Evolutionary conservation across 257 asterid species (phyloP).

Genomic region (Rehmannia glutinosa): DNA sequence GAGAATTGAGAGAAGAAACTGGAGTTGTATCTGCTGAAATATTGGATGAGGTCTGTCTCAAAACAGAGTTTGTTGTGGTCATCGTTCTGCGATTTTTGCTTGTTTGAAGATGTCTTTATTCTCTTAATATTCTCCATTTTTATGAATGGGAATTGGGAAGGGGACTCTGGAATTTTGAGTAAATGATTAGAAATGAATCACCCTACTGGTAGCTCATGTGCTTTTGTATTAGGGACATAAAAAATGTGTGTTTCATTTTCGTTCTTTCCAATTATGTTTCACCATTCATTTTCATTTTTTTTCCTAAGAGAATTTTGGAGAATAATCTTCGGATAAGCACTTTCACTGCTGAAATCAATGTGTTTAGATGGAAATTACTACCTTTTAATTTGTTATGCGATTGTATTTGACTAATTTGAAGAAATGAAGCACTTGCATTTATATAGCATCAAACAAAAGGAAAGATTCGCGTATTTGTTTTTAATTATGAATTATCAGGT

Average conservation of each 20-base stretch:
- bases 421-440: background rate
- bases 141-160: background rate
- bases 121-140: background rate
- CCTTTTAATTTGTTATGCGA: background rate
- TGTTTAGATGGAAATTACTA: background rate
- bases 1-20: slow-evolving; percentile 94
- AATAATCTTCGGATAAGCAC: background rate
- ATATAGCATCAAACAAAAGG: background rate
- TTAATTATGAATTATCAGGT: slow-evolving; percentile 52
- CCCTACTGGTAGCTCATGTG: too few species aligned
- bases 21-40: slow-evolving; percentile 92
- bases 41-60: slow-evolving; percentile 67
- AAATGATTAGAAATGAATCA: background rate
- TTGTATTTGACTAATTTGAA: background rate
- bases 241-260: too few species aligned
- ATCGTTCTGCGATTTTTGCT: background rate
- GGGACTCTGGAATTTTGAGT: too few species aligned
- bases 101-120: background rate
- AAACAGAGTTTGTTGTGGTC: background rate
- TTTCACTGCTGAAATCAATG: background rate
- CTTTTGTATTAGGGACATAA: too few species aligned
- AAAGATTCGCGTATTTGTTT: slow-evolving; percentile 1
- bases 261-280: too few species aligned
- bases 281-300: background rate
- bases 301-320: background rate